Evolutionary conservation across 129 eudicot species (phyloP).

Genomic region (Tanacetum coccineum): DNA sequence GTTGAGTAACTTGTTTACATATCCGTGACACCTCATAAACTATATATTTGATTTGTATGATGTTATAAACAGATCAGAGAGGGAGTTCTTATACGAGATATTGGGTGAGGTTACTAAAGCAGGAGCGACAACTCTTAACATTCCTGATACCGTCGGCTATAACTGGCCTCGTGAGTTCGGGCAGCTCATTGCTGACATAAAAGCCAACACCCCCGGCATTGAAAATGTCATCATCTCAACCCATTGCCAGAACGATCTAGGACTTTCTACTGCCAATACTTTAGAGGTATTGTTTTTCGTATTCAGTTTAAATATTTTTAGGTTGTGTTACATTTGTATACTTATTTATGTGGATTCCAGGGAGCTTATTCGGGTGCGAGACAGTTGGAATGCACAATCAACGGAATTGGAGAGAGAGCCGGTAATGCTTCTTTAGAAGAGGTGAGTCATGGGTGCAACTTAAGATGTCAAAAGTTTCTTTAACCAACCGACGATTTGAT

Average conservation of each 20-base stretch:
- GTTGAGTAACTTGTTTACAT: not conserved
- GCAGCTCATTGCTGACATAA: constrained; percentile 26
- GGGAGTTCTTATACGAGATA: constrained; percentile 14
- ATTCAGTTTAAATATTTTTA: constrained; percentile 3
- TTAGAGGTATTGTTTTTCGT: constrained; percentile 18
- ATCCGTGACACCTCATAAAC: not conserved
- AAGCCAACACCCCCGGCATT: constrained; percentile 27
- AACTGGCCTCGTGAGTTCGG: constrained; percentile 26
- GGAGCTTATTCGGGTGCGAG: constrained; percentile 37
- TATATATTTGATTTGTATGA: not conserved
- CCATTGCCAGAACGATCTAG: constrained; percentile 35
- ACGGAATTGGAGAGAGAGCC: constrained; percentile 77
- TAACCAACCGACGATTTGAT: not conserved
- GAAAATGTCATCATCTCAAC: constrained; percentile 31
- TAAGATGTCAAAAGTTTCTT: not conserved
- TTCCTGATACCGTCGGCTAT: constrained; percentile 14
- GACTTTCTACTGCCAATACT: constrained; percentile 38
- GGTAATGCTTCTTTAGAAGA: constrained; percentile 97
- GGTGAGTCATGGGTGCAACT: constrained; percentile 34
- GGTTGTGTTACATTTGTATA: constrained; percentile 1
- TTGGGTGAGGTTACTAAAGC: constrained; percentile 13
- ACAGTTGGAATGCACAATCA: constrained; percentile 27
- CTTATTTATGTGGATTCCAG: constrained; percentile 12
- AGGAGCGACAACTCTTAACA: constrained; percentile 9
- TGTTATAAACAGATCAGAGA: constrained; percentile 12